phyloP scores from a whole-genome alignment of 1,139 yeast genomes.

The Sugiyamaella grinbergsii region DNA sequence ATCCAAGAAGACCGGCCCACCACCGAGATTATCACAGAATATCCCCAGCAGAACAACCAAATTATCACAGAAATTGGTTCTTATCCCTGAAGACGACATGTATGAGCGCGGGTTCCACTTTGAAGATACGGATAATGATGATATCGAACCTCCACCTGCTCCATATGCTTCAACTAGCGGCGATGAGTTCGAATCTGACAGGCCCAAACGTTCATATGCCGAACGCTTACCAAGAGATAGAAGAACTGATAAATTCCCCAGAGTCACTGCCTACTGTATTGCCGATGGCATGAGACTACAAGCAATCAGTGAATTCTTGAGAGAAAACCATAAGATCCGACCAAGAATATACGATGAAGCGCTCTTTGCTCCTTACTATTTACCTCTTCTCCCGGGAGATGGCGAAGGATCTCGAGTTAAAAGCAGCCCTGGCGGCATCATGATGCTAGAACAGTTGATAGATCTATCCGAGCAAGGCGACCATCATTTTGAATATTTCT shows the following conservation, averaged over 20 bases:
- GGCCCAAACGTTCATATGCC: conserved; percentile 59
- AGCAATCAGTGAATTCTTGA: conserved; percentile 63
- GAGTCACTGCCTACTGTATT: conserved; percentile 89
- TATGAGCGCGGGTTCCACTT: conserved; percentile 38
- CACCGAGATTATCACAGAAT: conserved; percentile 53
- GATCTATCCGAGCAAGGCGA: conserved; percentile 82
- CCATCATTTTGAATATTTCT: conserved; percentile 87
- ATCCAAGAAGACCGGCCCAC: conserved; percentile 9
- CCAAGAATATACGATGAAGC: conserved; percentile 91
- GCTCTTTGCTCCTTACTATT: conserved; percentile 81
- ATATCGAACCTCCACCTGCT: conserved; percentile 33
- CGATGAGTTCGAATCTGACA: conserved; percentile 28
- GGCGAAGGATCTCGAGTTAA: conserved; percentile 76
- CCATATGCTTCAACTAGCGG: conserved; percentile 24
- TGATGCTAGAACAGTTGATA: conserved; percentile 73
- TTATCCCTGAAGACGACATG: conserved; percentile 68
- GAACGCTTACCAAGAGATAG: conserved; percentile 69
- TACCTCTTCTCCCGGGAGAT: conserved; percentile 85
- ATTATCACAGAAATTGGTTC: conserved; percentile 78
- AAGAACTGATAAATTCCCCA: conserved; percentile 67
- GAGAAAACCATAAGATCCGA: conserved; percentile 72
- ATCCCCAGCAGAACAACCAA: conserved; percentile 87
- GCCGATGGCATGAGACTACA: conserved; percentile 77
- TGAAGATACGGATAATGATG: conserved; percentile 33
- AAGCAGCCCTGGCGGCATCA: conserved; percentile 72